These are phyloP conservation scores for Xylaria digitata DNA, from an alignment of 2,329 filamentous ascomycete species.

Conservation along the genomic window DNA sequence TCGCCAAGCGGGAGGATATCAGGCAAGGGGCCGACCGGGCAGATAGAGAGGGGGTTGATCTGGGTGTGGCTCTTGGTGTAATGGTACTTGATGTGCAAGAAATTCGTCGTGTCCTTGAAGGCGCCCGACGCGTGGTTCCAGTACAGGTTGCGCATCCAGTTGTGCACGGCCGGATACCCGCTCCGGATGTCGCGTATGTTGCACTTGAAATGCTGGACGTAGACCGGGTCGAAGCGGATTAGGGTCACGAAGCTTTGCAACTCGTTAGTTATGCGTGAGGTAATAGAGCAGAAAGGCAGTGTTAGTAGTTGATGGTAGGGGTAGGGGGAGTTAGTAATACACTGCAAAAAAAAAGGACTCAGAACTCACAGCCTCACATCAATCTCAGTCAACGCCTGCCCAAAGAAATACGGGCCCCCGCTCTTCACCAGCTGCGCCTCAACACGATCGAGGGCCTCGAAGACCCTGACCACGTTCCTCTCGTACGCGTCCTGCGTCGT, in stretches of 20 bases:
- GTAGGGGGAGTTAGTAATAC: no score
- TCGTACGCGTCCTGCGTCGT: conserved; percentile 87
- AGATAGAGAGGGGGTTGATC: conserved; percentile 78
- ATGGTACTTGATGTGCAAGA: conserved; percentile 92
- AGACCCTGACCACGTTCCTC: conserved; percentile 75
- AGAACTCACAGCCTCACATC: conserved; percentile 75
- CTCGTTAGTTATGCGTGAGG: no score
- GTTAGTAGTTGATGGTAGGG: not conserved
- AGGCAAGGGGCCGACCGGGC: conserved; percentile 85
- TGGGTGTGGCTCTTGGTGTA: conserved; percentile 71
- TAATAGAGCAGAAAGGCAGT: not conserved
- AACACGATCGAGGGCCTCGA: conserved; percentile 79
- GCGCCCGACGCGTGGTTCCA: conserved; percentile 73
- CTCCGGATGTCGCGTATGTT: conserved; percentile 86
- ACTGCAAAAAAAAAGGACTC: not conserved
- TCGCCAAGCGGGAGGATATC: conserved; percentile 82
- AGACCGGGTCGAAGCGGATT: conserved; percentile 66
- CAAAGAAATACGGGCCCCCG: conserved; percentile 77
- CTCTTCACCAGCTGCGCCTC: conserved; percentile 72
- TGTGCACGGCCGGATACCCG: conserved; percentile 83
- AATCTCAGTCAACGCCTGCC: conserved; percentile 79
- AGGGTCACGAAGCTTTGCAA: conserved; percentile 49
- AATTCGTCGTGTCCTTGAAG: conserved; percentile 86
- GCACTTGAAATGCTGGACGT: conserved; percentile 90
- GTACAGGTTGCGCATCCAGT: conserved; percentile 85